These are phyloP conservation scores for Alternaria gansuensis DNA, from an alignment of 2,329 filamentous ascomycete species.

Conservation along the genomic window DNA sequence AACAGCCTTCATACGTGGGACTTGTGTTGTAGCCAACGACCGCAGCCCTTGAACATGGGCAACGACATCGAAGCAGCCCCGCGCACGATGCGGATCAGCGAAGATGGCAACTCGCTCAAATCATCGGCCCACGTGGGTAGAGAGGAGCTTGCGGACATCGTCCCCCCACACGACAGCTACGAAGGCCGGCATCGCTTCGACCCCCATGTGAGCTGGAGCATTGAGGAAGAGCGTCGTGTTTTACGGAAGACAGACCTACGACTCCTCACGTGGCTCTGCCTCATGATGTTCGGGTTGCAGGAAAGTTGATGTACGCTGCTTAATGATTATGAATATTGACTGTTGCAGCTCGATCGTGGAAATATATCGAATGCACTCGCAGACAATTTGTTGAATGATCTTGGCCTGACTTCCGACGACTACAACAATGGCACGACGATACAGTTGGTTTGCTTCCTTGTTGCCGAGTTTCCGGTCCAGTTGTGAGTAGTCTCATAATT, in stretches of 20 bases:
- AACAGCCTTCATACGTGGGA: conserved; percentile 1
- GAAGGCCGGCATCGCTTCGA: conserved; percentile 68
- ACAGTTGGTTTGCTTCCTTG: conserved; percentile 86
- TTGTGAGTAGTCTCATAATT: conserved; percentile 28
- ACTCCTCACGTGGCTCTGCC: conserved; percentile 40
- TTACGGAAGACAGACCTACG: conserved; percentile 59
- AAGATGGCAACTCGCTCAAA: conserved; percentile 39
- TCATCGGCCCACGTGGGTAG: conserved; percentile 38
- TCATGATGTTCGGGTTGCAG: conserved; percentile 57
- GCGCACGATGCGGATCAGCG: conserved; percentile 29
- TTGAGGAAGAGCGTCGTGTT: conserved; percentile 64
- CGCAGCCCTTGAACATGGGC: conserved; percentile 28
- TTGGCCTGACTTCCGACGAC: conserved; percentile 44
- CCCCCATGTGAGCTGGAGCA: conserved; percentile 63
- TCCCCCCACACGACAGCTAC: conserved; percentile 57
- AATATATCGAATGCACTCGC: conserved; percentile 52
- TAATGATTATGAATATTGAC: not conserved
- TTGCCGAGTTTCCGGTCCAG: conserved; percentile 56
- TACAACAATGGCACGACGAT: conserved; percentile 56
- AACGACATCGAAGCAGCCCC: conserved; percentile 38
- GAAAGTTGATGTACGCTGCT: not conserved
- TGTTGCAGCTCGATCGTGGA: conserved; percentile 58
- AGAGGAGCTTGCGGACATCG: conserved; percentile 39
- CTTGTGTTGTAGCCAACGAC: not conserved
- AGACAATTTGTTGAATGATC: conserved; percentile 44